Conservation (phyloP, 1,139 yeast genomes). For the Yamadazyma epiphylla region DNA sequence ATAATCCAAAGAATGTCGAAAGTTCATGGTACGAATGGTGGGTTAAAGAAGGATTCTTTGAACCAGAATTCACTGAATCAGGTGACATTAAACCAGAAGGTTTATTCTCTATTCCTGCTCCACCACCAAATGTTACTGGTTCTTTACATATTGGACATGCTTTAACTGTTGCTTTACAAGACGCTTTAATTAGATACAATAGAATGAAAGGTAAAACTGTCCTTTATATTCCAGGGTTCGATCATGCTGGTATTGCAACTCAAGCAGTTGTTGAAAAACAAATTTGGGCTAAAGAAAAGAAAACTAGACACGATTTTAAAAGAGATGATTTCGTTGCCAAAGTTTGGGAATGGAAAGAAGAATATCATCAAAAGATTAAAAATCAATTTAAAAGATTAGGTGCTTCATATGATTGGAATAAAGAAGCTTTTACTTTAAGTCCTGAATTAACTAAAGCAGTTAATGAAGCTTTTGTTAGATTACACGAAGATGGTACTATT, state of each 20-base stretch:
- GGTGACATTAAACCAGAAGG: constrained; percentile 84
- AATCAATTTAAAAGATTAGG: constrained; percentile 83
- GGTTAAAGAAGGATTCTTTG: constrained; percentile 82
- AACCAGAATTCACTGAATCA: constrained; percentile 75
- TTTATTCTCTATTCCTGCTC: constrained; percentile 86
- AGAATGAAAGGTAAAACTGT: constrained; percentile 98
- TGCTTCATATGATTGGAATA: constrained; percentile 94
- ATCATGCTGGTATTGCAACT: constrained; percentile 98
- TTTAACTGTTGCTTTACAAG: constrained; percentile 91
- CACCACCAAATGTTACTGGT: constrained; percentile 99
- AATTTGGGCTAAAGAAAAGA: constrained; percentile 81
- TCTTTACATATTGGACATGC: constrained; percentile 99
- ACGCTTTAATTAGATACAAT: constrained; percentile 85
- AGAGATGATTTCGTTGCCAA: constrained; percentile 84
- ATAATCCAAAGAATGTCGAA: constrained; percentile 89
- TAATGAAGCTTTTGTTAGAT: constrained; percentile 81
- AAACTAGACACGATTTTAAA: constrained; percentile 93
- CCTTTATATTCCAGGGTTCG: constrained; percentile 92
- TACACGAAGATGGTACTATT: constrained; percentile 93
- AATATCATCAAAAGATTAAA: constrained; percentile 82
- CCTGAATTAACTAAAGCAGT: constrained; percentile 79
- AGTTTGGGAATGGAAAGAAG: constrained; percentile 99
- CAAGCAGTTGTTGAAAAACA: constrained; percentile 98
- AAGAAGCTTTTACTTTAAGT: constrained; percentile 90
- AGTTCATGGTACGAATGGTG: constrained; percentile 99